phyloP scores from a whole-genome alignment of 495 filamentous ascomycete species.

The Cudoniella acicularis region DNA sequence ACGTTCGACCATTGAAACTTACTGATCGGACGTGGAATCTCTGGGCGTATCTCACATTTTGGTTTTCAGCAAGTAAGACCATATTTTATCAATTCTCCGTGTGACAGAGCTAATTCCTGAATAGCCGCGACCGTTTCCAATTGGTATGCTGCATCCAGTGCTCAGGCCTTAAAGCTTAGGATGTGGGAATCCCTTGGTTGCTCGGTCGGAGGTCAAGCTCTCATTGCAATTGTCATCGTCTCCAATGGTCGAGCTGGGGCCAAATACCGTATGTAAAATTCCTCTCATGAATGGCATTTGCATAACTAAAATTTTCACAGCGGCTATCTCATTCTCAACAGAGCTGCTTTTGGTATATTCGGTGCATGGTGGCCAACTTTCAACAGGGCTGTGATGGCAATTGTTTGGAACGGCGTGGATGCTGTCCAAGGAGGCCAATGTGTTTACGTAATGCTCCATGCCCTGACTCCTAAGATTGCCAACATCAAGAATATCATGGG shows the following conservation, averaged over 20 bases:
- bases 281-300: neutral
- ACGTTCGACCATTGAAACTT: constrained; percentile 33
- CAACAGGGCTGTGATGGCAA: constrained; percentile 36
- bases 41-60: constrained; percentile 37
- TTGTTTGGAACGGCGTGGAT: constrained; percentile 39
- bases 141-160: constrained; percentile 34
- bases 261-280: constrained; percentile 31
- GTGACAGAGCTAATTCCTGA: neutral
- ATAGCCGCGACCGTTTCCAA: constrained; percentile 36
- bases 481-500: constrained; percentile 34
- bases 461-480: constrained; percentile 34
- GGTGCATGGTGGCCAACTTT: constrained; percentile 38
- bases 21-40: constrained; percentile 35
- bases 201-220: constrained; percentile 32
- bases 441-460: constrained; percentile 37
- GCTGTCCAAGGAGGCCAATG: constrained; percentile 36
- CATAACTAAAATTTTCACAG: neutral
- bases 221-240: constrained; percentile 33
- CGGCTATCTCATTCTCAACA: constrained; percentile 35
- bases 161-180: constrained; percentile 32
- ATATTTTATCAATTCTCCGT: neutral
- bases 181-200: constrained; percentile 38
- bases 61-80: constrained; percentile 33
- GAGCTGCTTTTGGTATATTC: constrained; percentile 34
- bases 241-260: constrained; percentile 36